Evolutionary conservation across 345 rosid species (phyloP).

Genomic region (Heritiera fomes): DNA sequence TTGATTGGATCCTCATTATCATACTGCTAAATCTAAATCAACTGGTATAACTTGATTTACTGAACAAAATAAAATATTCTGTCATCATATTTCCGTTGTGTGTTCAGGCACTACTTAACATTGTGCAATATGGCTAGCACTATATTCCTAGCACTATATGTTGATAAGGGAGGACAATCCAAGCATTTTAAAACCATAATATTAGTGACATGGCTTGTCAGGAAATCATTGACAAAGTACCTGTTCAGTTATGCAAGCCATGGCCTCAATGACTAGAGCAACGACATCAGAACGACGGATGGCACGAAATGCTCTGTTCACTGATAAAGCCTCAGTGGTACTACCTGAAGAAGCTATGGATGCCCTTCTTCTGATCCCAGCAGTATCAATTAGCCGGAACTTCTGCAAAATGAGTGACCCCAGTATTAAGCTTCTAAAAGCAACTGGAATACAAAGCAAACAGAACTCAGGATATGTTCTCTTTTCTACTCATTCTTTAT

Average conservation of each 20-base stretch:
- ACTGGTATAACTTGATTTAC: background rate
- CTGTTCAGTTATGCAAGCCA: conserved; percentile 98
- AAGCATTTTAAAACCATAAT: conserved; percentile 13
- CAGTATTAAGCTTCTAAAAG: conserved; percentile 15
- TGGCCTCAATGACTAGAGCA: conserved; percentile 93
- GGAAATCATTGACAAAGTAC: conserved; percentile 39
- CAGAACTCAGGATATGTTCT: background rate
- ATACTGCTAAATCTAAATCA: background rate
- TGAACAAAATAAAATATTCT: background rate
- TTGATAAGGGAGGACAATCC: background rate
- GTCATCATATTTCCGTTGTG: background rate
- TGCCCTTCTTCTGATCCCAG: conserved; percentile 93
- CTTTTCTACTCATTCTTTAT: conserved; percentile 8
- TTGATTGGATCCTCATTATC: background rate
- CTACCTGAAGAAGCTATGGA: conserved; percentile 89
- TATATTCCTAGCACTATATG: background rate
- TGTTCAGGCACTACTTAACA: background rate
- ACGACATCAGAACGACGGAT: conserved; percentile 93
- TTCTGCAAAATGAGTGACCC: conserved; percentile 54
- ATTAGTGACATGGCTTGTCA: background rate
- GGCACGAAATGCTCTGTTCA: conserved; percentile 91
- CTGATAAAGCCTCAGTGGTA: conserved; percentile 87
- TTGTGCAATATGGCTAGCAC: background rate
- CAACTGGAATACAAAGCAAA: conserved; percentile 19
- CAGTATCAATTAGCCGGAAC: conserved; percentile 90